These are phyloP conservation scores for Claviceps purpurea DNA, from an alignment of 2,329 filamentous ascomycete genomes.

Conservation along the genomic window DNA sequence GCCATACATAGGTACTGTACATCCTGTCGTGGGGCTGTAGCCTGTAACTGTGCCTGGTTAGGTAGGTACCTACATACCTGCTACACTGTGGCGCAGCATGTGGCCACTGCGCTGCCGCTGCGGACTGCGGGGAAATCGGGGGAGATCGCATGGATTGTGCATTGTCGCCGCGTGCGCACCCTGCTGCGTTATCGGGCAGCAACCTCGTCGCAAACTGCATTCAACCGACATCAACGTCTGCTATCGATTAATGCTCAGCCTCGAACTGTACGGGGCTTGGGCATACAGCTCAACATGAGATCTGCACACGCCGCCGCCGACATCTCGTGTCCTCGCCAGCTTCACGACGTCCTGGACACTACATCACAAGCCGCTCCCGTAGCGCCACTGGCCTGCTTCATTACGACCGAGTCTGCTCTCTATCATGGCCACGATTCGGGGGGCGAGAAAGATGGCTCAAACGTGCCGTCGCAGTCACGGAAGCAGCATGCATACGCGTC, in stretches of 20 bases:
- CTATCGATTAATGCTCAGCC: background rate
- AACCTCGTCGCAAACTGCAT: background rate
- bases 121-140: background rate
- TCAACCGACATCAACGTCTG: background rate
- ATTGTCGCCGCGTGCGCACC: background rate
- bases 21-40: too few relatives aligned
- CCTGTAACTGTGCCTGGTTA: too few relatives aligned
- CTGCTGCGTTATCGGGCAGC: background rate
- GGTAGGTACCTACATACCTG: too few relatives aligned
- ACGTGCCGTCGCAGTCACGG: constrained; percentile 8
- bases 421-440: constrained; percentile 11
- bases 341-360: background rate
- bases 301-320: background rate
- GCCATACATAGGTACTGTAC: too few relatives aligned
- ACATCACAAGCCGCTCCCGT: constrained; percentile 6
- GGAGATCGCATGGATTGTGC: background rate
- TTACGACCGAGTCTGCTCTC: constrained; percentile 21
- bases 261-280: background rate
- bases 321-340: background rate
- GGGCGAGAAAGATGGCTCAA: background rate
- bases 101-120: background rate
- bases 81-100: too few relatives aligned
- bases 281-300: background rate
- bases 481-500: constrained; percentile 10
- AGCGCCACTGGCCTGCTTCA: constrained; percentile 20